Percentiles rank a stretch among this genome's conserved stretches.
Conservation (phyloP, 1,139 yeast species). For the Pichia sp. region DNA sequence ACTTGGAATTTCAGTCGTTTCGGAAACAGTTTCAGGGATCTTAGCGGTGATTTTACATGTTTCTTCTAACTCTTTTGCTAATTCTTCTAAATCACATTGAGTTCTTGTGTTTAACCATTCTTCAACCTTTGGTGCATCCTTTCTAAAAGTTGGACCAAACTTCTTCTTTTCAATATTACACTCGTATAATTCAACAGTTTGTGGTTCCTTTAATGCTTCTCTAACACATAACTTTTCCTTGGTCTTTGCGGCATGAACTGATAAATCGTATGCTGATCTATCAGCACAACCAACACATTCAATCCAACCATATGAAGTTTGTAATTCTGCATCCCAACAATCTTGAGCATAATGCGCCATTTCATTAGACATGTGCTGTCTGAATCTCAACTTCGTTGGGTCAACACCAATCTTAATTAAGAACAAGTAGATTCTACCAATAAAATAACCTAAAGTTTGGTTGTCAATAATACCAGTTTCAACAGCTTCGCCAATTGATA, state of each 20-base stretch:
- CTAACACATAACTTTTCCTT: constrained; percentile 93
- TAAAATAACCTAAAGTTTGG: constrained; percentile 93
- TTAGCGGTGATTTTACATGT: constrained; percentile 60
- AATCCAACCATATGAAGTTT: constrained; percentile 96
- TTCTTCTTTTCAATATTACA: constrained; percentile 86
- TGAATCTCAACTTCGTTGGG: constrained; percentile 75
- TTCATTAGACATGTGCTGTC: constrained; percentile 98
- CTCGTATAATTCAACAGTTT: constrained; percentile 74
- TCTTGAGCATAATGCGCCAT: constrained; percentile 99
- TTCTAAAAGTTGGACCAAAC: constrained; percentile 96
- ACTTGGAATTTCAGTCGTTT: constrained; percentile 50
- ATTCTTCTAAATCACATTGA: constrained; percentile 77
- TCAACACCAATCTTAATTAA: constrained; percentile 88
- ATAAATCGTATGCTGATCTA: constrained; percentile 94
- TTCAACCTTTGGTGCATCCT: constrained; percentile 91
- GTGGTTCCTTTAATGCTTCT: constrained; percentile 78
- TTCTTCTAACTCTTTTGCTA: constrained; percentile 57
- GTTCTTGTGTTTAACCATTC: constrained; percentile 67
- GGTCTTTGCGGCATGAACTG: constrained; percentile 92
- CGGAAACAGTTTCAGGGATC: constrained; percentile 20
- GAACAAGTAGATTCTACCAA: constrained; percentile 86
- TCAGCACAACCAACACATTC: constrained; percentile 99
- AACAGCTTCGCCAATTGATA: constrained; percentile 88
- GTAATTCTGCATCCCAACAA: constrained; percentile 99
- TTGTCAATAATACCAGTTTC: constrained; percentile 82